Base-by-base conservation (phyloP, 495 filamentous ascomycete species). In the Podospora comata region DNA sequence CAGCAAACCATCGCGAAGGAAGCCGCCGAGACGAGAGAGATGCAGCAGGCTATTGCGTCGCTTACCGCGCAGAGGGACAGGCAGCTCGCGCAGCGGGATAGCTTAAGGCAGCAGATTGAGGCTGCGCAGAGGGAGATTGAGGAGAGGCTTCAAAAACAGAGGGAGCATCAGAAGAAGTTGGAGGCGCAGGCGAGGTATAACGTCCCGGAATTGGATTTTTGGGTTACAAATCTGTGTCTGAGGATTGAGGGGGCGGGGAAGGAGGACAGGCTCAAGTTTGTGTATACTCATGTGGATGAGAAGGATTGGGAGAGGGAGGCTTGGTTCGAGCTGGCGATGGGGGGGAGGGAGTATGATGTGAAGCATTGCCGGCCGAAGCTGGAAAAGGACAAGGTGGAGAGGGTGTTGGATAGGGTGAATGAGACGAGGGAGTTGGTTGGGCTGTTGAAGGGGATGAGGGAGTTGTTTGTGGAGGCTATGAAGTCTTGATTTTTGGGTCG, bases 361-460 rank as follows among this genome's bases (percentile, higher is more conserved):
- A 84, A 86, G 62, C 87, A 89, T 60, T 91, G 88, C 69, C 81
- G 88, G 71, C 94, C 94, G 28, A 97, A 93, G 79, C 65, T 95
- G 65, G 91, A 96, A 74, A 80, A 83, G 67, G 87, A 91, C 28
- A 85, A 87, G 68, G 82, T 97, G 56, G 89, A 93, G 60, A 79
- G 82, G 68, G 87, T 91, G 59, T 78, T 95, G 16, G 92, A 96
- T 64, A 80, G 81, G 68, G 79, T 93, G 62, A 97, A 97, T 72
- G 92, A 97, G 79, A 90, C 86, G 62, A 85, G 93, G 72, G 92
- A 97, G 73, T 83, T 99, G 74, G 87, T 87, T 2, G 82, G 84
- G 27, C 87, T 97, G 70, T 79, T 98, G 67, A 97, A 96, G 82
- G 91, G 90, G 20, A 99, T 99, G 93, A 87, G 95, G 75, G 91